Conservation (phyloP, 352 stramenopile genomes). For the Aphanomyces astaci region DNA sequence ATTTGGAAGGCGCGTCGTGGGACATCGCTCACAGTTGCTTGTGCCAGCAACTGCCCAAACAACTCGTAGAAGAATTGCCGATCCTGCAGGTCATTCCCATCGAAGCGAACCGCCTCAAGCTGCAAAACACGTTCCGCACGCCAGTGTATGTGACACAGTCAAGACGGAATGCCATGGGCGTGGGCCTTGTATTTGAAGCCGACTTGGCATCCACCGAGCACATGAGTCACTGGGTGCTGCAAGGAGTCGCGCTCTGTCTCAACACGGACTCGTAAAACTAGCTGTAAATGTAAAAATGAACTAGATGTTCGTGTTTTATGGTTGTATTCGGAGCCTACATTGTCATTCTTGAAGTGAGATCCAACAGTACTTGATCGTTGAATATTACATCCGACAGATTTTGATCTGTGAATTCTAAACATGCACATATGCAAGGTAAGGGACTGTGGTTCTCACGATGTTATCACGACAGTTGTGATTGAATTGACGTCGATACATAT, state of each 20-base stretch:
- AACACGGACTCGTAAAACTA: slow-evolving; percentile 82
- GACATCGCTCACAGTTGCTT: slow-evolving; percentile 72
- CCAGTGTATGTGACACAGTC: slow-evolving; percentile 94
- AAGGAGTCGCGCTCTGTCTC: slow-evolving; percentile 88
- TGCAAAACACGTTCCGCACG: slow-evolving; percentile 92
- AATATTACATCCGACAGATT: too few relatives aligned
- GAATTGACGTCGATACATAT: too few relatives aligned
- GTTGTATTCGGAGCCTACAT: too few relatives aligned
- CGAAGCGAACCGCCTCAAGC: slow-evolving; percentile 90
- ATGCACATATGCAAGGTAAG: too few relatives aligned
- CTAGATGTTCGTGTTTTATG: too few relatives aligned
- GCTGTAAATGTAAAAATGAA: slow-evolving; percentile 5
- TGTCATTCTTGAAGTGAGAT: too few relatives aligned
- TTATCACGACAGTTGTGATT: too few relatives aligned
- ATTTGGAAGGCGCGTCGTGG: slow-evolving; percentile 92
- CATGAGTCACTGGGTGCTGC: slow-evolving; percentile 89
- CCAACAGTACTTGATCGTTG: too few relatives aligned
- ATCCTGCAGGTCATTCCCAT: slow-evolving; percentile 94
- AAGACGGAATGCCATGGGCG: slow-evolving; percentile 91
- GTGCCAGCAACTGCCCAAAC: slow-evolving; percentile 85
- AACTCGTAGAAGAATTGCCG: slow-evolving; percentile 91
- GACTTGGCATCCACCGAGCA: slow-evolving; percentile 89
- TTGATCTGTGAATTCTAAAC: too few relatives aligned
- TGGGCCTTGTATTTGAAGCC: slow-evolving; percentile 92
- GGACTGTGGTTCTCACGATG: too few relatives aligned